These are phyloP conservation scores for Aspergillus felis DNA, from an alignment of 2,329 filamentous ascomycete genomes.

Conservation along the genomic window DNA sequence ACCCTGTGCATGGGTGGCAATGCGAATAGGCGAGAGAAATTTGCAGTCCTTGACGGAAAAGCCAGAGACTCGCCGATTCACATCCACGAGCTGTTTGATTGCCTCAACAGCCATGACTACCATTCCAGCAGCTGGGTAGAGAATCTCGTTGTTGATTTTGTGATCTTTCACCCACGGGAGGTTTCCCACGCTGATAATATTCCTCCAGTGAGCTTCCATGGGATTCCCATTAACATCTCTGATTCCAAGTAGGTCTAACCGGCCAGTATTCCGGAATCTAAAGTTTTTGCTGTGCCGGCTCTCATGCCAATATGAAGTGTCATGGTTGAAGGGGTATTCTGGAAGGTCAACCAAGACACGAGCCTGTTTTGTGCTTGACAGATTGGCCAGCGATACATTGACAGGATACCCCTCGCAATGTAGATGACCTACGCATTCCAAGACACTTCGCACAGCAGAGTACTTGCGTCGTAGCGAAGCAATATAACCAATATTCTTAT, in stretches of 20 bases:
- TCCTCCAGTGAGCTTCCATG: slow-evolving; percentile 39
- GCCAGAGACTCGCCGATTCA: not conserved
- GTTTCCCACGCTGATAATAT: slow-evolving; percentile 34
- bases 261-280: slow-evolving; percentile 8
- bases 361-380: not conserved
- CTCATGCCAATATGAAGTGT: slow-evolving; percentile 36
- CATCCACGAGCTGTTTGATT: slow-evolving; percentile 8
- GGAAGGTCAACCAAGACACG: slow-evolving; percentile 26
- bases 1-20: not conserved
- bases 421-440: not conserved
- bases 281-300: slow-evolving; percentile 12
- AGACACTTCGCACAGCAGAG: not conserved
- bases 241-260: slow-evolving; percentile 14
- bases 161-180: slow-evolving; percentile 47
- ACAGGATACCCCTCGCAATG: not conserved
- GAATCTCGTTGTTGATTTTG: slow-evolving; percentile 12
- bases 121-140: not conserved
- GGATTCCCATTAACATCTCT: slow-evolving; percentile 13
- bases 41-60: slow-evolving; percentile 1
- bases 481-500: not conserved
- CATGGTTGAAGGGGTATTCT: slow-evolving; percentile 39
- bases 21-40: not conserved
- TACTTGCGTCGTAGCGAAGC: not conserved
- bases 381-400: not conserved
- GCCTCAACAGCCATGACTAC: not conserved